Evolutionary conservation across 2,329 filamentous ascomycete genomes (phyloP).

Genomic region (Aspergillus ochraceoroseus): DNA sequence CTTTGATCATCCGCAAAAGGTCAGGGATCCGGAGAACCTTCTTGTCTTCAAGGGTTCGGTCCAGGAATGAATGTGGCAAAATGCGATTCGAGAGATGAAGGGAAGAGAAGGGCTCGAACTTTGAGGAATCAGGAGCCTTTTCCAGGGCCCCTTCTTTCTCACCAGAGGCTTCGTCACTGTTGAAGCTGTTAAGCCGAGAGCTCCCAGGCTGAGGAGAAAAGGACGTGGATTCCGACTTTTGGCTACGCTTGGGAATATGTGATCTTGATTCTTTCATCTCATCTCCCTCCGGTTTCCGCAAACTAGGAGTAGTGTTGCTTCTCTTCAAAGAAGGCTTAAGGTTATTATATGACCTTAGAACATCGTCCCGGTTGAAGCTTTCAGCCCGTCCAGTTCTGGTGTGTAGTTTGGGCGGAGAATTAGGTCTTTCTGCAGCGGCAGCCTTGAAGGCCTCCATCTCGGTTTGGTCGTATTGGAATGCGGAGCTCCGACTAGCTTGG

Average conservation of each 20-base stretch:
- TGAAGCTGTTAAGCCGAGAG: conserved; percentile 17
- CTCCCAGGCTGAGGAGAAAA: conserved; percentile 12
- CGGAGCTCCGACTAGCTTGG: conserved; percentile 40
- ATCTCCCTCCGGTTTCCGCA: conserved; percentile 17
- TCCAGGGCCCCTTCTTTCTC: conserved; percentile 17
- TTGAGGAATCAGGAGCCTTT: conserved; percentile 50
- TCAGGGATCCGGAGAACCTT: conserved; percentile 74
- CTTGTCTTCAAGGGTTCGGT: conserved; percentile 72
- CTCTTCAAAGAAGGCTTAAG: conserved; percentile 31
- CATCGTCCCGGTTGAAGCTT: conserved; percentile 60
- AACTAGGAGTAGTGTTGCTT: conserved; percentile 35
- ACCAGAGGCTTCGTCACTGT: conserved; percentile 14
- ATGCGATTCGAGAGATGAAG: conserved; percentile 78
- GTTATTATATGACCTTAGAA: conserved; percentile 41
- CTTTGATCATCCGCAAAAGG: conserved; percentile 72
- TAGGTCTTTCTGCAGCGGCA: conserved; percentile 33
- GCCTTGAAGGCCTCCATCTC: conserved; percentile 44
- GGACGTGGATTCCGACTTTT: conserved; percentile 22
- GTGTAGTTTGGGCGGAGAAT: conserved; percentile 41
- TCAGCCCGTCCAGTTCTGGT: conserved; percentile 47
- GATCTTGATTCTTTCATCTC: conserved; percentile 19
- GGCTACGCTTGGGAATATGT: conserved; percentile 23
- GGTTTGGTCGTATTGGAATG: conserved; percentile 41
- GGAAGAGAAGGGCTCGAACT: conserved; percentile 81
- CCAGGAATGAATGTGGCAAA: conserved; percentile 73